phyloP scores from a whole-genome alignment of 495 filamentous ascomycete species.

The Corynascus novoguineensis region DNA sequence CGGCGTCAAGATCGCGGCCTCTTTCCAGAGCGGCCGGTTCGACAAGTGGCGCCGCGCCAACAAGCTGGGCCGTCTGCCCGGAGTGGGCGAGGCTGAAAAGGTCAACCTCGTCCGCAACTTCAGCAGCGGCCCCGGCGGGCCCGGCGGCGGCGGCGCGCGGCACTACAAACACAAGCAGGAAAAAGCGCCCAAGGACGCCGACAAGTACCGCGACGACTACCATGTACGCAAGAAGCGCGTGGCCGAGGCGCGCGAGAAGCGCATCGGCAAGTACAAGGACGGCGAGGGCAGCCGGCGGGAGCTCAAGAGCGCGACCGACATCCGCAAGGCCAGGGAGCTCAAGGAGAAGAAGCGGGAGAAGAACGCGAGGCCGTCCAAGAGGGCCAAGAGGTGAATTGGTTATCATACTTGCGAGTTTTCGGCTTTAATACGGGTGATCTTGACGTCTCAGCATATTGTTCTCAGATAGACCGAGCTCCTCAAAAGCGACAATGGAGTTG shows the following conservation, averaged over 20 bases:
- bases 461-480: too few relatives aligned
- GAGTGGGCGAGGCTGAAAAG: slow-evolving; percentile 74
- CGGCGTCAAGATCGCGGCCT: slow-evolving; percentile 91
- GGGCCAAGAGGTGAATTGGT: slow-evolving; percentile 44
- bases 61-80: slow-evolving; percentile 68
- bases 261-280: slow-evolving; percentile 64
- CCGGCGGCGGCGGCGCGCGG: slow-evolving; percentile 29
- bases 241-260: slow-evolving; percentile 77
- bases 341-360: slow-evolving; percentile 70
- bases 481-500: too few relatives aligned
- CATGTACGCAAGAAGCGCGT: slow-evolving; percentile 86
- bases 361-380: slow-evolving; percentile 79
- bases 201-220: slow-evolving; percentile 85
- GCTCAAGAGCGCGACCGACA: slow-evolving; percentile 74
- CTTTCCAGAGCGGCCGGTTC: slow-evolving; percentile 88
- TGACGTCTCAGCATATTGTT: too few relatives aligned
- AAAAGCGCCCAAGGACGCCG: slow-evolving; percentile 84
- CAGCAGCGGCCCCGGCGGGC: slow-evolving; percentile 50
- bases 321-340: slow-evolving; percentile 70
- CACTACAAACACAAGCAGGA: slow-evolving; percentile 75
- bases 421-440: too few relatives aligned
- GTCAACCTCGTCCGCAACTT: slow-evolving; percentile 61
- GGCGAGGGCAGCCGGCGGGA: slow-evolving; percentile 64
- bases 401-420: too few relatives aligned
- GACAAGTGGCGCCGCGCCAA: slow-evolving; percentile 85